Base-by-base conservation (phyloP, 768 basidiomycete species). In the Hygrocybe coccinea region DNA sequence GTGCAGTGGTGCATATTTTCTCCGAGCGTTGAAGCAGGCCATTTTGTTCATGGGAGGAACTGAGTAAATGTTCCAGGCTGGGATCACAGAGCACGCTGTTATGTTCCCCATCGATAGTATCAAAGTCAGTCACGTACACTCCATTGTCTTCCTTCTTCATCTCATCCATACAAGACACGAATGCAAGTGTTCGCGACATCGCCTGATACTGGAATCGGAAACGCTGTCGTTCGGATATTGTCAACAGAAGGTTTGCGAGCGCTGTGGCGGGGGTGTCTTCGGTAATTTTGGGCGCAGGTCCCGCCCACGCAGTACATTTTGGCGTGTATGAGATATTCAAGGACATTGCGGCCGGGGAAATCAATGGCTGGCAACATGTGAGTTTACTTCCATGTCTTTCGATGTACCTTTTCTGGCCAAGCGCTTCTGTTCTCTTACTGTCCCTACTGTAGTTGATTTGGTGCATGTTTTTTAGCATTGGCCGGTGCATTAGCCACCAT, bases 51-150 rank as follows among this genome's bases (percentile, higher is more conserved):
- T 45, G 51, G 37, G 46, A 44, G 2, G n/a, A n/a, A n/a, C 12
- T 34, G 2, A 3, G 19, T 24, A n/a, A n/a, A n/a, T n/a, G n/a
- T 52, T 58, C 22, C 68, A 95, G 94, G 97, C 97, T 64, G 97
- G 97, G 58, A 98, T 99, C 63, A 94, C 95, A 52, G 97, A 99
- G 71, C 97, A 99, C 74, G 90, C 94, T 29, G 93, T 97, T 68
- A 98, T 99, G 89, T 99, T 91, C 69, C 97, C 97, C 5, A 76
- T 98, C 59, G 97, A 99, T 75, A 95, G 92, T 66, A 97, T 99
- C 69, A 99, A 99, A 81, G 97, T 91, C 56, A 57, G 86, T 73
- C 10, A 12, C 57, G 10, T 5, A 14, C 8, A 21, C 2, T 49
- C 22, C 25, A 34, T 45, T 15, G n/a, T 22, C 19, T 24, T 55